These are phyloP conservation scores for Backusella tuberculispora DNA, from an alignment of 192 early-diverging fungal genomes.

Conservation along the genomic window DNA sequence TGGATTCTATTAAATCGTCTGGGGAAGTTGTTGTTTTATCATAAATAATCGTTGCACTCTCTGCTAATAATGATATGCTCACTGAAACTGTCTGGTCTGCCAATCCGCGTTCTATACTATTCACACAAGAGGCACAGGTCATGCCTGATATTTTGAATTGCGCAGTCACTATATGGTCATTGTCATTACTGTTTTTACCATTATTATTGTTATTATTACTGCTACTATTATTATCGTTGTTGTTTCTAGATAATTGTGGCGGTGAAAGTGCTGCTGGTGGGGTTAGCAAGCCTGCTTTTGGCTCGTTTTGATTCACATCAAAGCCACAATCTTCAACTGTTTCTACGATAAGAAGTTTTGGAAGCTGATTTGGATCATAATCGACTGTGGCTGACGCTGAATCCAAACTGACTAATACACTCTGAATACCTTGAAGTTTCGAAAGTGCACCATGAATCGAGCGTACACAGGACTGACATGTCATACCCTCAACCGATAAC, in stretches of 20 bases:
- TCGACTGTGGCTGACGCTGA: conserved; percentile 51
- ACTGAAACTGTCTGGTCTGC: conserved; percentile 65
- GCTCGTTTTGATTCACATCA: conserved; percentile 13
- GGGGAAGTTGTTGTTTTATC: conserved; percentile 1
- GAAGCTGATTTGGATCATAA: conserved; percentile 45
- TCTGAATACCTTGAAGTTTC: conserved; percentile 52
- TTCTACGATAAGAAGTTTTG: conserved; percentile 27
- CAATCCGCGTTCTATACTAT: conserved; percentile 75
- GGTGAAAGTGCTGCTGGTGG: conserved; percentile 52
- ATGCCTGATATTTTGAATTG: conserved; percentile 87
- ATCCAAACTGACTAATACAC: conserved; percentile 60
- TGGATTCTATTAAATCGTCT: conserved; percentile 18
- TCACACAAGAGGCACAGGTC: conserved; percentile 84
- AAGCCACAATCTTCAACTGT: conserved; percentile 25
- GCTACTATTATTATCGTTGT: background rate
- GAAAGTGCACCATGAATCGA: conserved; percentile 64
- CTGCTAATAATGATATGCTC: conserved; percentile 84
- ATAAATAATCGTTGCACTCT: conserved; percentile 80
- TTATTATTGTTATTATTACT: conserved; percentile 75
- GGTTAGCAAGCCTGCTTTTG: conserved; percentile 15
- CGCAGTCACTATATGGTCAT: conserved; percentile 53
- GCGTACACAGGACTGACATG: conserved; percentile 82
- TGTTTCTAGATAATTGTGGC: conserved; percentile 44
- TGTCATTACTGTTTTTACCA: conserved; percentile 40
- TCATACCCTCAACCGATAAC: conserved; percentile 77